Base-by-base conservation (phyloP, 805 yeast species). In the Saccharomycopsis fibuligera region DNA sequence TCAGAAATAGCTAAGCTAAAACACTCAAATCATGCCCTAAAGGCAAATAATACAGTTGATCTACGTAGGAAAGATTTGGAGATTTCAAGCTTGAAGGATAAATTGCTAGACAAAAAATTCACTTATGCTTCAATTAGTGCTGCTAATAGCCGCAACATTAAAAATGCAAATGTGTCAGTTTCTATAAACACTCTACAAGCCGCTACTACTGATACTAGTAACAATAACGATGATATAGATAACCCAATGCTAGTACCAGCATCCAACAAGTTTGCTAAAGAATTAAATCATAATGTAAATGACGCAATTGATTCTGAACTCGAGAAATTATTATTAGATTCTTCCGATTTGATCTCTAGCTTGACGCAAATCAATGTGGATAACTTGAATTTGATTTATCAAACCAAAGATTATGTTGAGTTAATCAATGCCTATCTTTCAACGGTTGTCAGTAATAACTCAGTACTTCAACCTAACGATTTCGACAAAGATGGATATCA, bases 271-370 rank as follows among this genome's bases (percentile, higher is more conserved):
- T 35, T 41, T n/a, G 14, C 49, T 6, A 16, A 27, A 10, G 37
- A 40, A 3, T 23, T 25, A 12, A 23, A 39, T 5, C 33, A 39
- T 10, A 17, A 31, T 10, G 41, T 38, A 22, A 17, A 47, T 10
- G 55, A 51, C 24, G 31, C 45, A 29, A n/a, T n/a, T n/a, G n/a
- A n/a, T n/a, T n/a, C n/a, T n/a, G 55, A 51, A 36, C 46, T 48
- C 5, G 44, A 48, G 25, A 45, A 41, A 27, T 33, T 51, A 30
- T 40, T 51, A 49, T 41, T 48, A 2, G 55, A 51, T 35, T 45
- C 52, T 12, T 45, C 52, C 12, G 51, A 48, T 38, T 42, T 48
- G 24, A 48, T 51, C 19, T 35, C 45, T 3, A 51, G 48, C 24
- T 35, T 51, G 22, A 48, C 52, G 6, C 21, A 35, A 6, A 23